Evolutionary conservation across 352 stramenopile genomes (phyloP).

Genomic region (Phytopythium litorale): DNA sequence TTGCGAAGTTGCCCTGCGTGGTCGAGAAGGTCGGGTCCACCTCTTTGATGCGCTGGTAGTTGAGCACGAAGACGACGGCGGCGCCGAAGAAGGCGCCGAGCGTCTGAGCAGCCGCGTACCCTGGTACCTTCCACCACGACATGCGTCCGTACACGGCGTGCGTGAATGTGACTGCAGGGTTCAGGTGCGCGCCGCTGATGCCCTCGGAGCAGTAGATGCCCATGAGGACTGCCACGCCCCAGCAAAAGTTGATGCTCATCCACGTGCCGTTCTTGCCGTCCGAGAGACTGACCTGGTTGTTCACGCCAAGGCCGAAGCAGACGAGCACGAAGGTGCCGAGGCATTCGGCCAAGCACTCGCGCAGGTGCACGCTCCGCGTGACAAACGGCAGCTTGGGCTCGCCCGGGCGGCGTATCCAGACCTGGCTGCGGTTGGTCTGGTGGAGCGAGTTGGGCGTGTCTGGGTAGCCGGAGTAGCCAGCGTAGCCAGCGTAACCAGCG

Average conservation of each 20-base stretch:
- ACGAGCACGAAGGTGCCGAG: slow-evolving; percentile 49
- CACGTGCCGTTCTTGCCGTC: slow-evolving; percentile 41
- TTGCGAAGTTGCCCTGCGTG: slow-evolving; percentile 42
- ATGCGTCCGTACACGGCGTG: slow-evolving; percentile 39
- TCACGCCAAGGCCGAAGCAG: slow-evolving; percentile 47
- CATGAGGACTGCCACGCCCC: slow-evolving; percentile 56
- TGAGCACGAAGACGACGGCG: slow-evolving; percentile 37
- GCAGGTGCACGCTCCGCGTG: slow-evolving; percentile 26
- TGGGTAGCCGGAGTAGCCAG: slow-evolving; percentile 11
- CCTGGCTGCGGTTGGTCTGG: slow-evolving; percentile 27
- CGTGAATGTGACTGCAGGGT: slow-evolving; percentile 48
- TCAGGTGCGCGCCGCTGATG: slow-evolving; percentile 51
- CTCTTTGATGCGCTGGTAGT: slow-evolving; percentile 41
- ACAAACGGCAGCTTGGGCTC: slow-evolving; percentile 20
- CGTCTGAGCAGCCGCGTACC: slow-evolving; percentile 34
- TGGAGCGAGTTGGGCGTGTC: slow-evolving; percentile 13
- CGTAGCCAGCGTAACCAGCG: slow-evolving; percentile 12
- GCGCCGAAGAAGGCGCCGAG: slow-evolving; percentile 46
- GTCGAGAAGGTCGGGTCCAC: slow-evolving; percentile 39
- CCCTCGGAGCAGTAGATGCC: slow-evolving; percentile 39
- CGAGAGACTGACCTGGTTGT: slow-evolving; percentile 46
- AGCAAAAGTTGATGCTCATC: slow-evolving; percentile 63
- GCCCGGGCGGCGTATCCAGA: slow-evolving; percentile 10
- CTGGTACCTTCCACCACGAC: slow-evolving; percentile 39
- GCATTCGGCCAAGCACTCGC: slow-evolving; percentile 50